phyloP scores from a whole-genome alignment of 805 yeast genomes.

The Gaillardinia entomophila region DNA sequence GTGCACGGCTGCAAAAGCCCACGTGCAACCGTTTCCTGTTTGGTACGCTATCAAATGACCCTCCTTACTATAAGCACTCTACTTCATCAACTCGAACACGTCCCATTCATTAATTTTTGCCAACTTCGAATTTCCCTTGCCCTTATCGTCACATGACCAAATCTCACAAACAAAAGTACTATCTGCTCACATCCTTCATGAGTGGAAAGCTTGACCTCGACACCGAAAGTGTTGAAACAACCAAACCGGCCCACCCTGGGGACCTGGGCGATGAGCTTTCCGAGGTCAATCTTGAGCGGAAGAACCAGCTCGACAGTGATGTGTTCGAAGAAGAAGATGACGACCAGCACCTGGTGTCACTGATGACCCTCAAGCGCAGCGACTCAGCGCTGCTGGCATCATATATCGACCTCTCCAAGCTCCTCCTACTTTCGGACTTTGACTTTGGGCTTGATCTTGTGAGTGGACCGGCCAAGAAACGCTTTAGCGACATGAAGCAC shows the following conservation, averaged over 20 bases:
- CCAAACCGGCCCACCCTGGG: background rate
- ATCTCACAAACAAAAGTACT: background rate
- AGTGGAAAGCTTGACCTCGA: background rate
- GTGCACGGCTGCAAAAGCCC: too few relatives aligned
- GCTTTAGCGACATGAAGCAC: slow-evolving; percentile 28
- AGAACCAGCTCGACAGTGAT: background rate
- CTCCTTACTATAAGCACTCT: too few relatives aligned
- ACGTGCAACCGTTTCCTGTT: too few relatives aligned
- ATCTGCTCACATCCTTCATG: background rate
- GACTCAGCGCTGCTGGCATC: slow-evolving; percentile 18
- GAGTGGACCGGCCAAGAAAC: slow-evolving; percentile 29
- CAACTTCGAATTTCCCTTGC: too few relatives aligned
- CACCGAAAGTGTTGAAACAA: background rate
- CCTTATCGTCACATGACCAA: too few relatives aligned
- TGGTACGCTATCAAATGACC: too few relatives aligned
- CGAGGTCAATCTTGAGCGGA: background rate
- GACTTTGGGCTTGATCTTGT: slow-evolving; percentile 33
- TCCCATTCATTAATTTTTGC: too few relatives aligned
- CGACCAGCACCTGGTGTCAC: background rate
- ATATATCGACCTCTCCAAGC: slow-evolving; percentile 30
- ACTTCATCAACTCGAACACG: too few relatives aligned
- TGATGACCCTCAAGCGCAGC: slow-evolving; percentile 4
- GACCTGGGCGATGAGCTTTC: background rate
- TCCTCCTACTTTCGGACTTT: slow-evolving; percentile 35
- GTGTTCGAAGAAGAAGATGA: background rate